phyloP scores from a whole-genome alignment of 2,329 filamentous ascomycete genomes.

The Metarhizium brunneum region DNA sequence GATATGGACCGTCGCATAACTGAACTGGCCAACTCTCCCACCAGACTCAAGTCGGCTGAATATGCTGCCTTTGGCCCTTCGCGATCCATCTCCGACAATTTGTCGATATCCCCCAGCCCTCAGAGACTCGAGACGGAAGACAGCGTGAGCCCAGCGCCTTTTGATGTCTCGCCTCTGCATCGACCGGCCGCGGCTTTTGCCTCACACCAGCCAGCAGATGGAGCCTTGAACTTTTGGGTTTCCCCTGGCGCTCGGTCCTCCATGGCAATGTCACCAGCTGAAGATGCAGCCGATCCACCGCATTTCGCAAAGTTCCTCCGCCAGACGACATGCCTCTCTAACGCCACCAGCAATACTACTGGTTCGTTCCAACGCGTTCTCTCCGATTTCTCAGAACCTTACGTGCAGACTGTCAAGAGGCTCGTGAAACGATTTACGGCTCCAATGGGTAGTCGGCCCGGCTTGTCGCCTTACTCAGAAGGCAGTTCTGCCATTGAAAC shows the following conservation, averaged over 20 bases:
- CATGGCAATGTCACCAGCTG: background rate
- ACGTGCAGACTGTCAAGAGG: slow-evolving; percentile 27
- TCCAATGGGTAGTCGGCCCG: slow-evolving; percentile 13
- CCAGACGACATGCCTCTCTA: slow-evolving; percentile 26
- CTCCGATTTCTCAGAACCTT: slow-evolving; percentile 20
- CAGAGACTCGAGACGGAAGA: slow-evolving; percentile 1
- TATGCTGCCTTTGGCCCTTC: background rate
- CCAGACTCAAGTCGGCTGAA: slow-evolving; percentile 12
- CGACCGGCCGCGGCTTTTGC: background rate
- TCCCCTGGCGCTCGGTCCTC: background rate
- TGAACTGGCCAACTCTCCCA: slow-evolving; percentile 31
- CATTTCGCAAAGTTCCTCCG: slow-evolving; percentile 20
- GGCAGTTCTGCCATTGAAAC: background rate
- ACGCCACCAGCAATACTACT: slow-evolving; percentile 28
- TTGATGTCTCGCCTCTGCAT: background rate
- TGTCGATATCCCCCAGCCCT: slow-evolving; percentile 4
- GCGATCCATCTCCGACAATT: background rate
- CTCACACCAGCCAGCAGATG: background rate
- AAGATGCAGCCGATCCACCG: background rate
- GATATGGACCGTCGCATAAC: slow-evolving; percentile 43
- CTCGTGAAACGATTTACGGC: slow-evolving; percentile 30
- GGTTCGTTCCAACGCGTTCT: slow-evolving; percentile 25
- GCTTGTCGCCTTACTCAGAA: slow-evolving; percentile 14
- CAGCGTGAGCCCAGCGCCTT: slow-evolving; percentile 3
- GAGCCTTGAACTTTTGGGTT: background rate